Evolutionary conservation across 2,329 filamentous ascomycete genomes (phyloP).

Genomic region (Ophiostoma ulmi): DNA sequence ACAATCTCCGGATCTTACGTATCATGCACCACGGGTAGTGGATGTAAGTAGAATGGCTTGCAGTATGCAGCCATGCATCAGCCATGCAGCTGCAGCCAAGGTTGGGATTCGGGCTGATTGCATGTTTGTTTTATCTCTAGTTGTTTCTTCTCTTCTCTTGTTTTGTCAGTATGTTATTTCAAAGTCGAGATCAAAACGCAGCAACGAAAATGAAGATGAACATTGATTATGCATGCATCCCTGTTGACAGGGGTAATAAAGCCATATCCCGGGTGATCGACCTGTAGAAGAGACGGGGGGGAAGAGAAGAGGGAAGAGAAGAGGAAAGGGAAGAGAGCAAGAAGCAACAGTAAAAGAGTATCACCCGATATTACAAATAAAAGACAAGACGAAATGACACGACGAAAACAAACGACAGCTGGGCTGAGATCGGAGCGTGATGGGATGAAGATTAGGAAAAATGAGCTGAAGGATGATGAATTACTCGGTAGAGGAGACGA

Average conservation of each 20-base stretch:
- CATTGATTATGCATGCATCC: neutral
- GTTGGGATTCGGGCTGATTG: neutral
- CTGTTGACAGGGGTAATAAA: neutral
- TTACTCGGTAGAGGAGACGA: neutral
- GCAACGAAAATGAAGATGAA: slow-evolving; percentile 7
- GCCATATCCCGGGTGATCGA: neutral
- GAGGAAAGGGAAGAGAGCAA: neutral
- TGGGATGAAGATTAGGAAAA: no score
- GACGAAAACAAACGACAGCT: no score
- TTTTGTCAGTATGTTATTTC: no score
- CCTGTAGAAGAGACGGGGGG: neutral
- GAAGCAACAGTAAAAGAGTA: neutral
- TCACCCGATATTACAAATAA: no score
- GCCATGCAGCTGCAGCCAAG: slow-evolving; percentile 10
- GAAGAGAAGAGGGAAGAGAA: neutral
- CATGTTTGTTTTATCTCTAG: neutral
- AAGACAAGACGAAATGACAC: no score
- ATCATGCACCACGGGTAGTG: slow-evolving; percentile 11
- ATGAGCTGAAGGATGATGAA: no score
- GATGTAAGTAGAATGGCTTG: slow-evolving; percentile 13
- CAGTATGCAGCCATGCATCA: slow-evolving; percentile 10
- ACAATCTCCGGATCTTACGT: slow-evolving; percentile 20
- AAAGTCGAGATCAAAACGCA: no score
- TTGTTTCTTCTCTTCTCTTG: neutral
- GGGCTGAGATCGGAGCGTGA: no score